Conservation (phyloP, 2,329 filamentous ascomycete species). For the Teratosphaeria viscida region DNA sequence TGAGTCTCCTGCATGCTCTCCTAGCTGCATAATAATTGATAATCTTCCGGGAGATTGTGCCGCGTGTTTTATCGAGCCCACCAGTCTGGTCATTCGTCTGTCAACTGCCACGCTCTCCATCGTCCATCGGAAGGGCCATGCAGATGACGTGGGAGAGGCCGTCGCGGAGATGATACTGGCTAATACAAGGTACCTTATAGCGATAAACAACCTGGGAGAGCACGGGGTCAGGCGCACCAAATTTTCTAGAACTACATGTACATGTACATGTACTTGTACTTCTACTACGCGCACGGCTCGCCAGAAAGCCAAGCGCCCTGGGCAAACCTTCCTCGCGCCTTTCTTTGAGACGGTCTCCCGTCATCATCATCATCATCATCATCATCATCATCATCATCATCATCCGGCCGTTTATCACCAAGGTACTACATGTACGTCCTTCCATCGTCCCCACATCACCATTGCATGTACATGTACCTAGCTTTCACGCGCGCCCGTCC, state of each 20-base stretch:
- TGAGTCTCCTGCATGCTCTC: background rate
- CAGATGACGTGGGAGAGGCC: background rate
- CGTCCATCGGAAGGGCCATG: background rate
- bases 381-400: too few species aligned
- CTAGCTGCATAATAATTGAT: conserved; percentile 1
- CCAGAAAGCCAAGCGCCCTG: background rate
- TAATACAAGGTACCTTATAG: background rate
- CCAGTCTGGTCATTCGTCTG: background rate
- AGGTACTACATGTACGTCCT: too few species aligned
- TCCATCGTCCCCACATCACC: background rate
- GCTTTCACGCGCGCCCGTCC: background rate
- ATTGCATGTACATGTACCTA: background rate
- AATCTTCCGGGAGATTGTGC: conserved; percentile 1
- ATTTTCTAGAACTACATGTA: background rate
- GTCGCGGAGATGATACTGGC: background rate
- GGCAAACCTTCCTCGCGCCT: background rate
- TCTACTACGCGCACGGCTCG: background rate
- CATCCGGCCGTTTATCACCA: background rate
- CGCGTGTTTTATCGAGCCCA: background rate
- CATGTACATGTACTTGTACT: background rate
- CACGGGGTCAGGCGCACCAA: background rate
- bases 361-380: too few species aligned
- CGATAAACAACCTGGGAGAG: background rate
- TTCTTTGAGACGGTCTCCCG: background rate
- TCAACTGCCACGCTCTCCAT: background rate